Evolutionary conservation across 2,329 filamentous ascomycete species (phyloP).

Genomic region (Fusarium continuum): DNA sequence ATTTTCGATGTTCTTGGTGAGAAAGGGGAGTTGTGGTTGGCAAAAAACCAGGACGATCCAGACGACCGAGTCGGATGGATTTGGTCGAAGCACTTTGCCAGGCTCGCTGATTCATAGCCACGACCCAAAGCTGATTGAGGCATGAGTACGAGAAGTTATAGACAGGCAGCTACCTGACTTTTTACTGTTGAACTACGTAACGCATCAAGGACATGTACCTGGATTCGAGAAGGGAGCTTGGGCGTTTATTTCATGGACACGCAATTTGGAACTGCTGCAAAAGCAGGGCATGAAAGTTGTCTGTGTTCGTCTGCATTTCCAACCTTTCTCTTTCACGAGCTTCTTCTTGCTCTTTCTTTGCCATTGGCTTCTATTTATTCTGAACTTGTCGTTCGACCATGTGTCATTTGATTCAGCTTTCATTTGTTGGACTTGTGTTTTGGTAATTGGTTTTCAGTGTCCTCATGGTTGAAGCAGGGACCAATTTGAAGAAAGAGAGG

Average conservation of each 20-base stretch:
- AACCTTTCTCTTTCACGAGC: slow-evolving; percentile 24
- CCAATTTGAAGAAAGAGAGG: slow-evolving; percentile 11
- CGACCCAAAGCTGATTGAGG: slow-evolving; percentile 12
- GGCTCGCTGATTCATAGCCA: slow-evolving; percentile 62
- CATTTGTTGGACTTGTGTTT: slow-evolving; percentile 34
- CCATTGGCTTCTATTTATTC: slow-evolving; percentile 21
- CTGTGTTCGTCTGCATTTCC: slow-evolving; percentile 26
- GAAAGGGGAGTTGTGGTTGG: slow-evolving; percentile 97
- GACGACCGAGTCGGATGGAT: slow-evolving; percentile 89
- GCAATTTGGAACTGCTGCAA: slow-evolving; percentile 31
- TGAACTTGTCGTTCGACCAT: slow-evolving; percentile 24
- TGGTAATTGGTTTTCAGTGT: slow-evolving; percentile 29
- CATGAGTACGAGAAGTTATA: slow-evolving; percentile 28
- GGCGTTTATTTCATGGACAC: slow-evolving; percentile 41
- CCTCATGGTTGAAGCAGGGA: slow-evolving; percentile 14
- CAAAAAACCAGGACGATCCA: slow-evolving; percentile 93
- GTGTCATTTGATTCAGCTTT: slow-evolving; percentile 29
- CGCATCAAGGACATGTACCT: slow-evolving; percentile 42
- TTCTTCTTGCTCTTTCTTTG: slow-evolving; percentile 11
- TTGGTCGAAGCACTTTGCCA: slow-evolving; percentile 97
- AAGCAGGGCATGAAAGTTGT: slow-evolving; percentile 22
- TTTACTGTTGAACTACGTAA: slow-evolving; percentile 28
- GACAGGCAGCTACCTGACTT: slow-evolving; percentile 19
- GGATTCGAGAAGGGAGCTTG: slow-evolving; percentile 33
- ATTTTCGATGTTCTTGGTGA: slow-evolving; percentile 94